phyloP scores from a whole-genome alignment of 306 rosid genomes.

The Sicyos baderoa region DNA sequence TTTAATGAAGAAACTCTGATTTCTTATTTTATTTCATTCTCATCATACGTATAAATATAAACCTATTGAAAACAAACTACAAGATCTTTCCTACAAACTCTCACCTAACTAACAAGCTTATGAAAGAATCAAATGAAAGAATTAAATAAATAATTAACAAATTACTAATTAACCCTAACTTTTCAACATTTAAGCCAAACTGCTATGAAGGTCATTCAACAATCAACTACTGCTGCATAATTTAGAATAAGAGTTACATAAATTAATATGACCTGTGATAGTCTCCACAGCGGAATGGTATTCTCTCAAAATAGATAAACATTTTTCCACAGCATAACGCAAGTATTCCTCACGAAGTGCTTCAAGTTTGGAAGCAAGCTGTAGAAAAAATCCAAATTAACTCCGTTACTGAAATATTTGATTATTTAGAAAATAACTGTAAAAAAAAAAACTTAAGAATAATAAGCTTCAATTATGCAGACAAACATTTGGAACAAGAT shows the following conservation, averaged over 20 bases:
- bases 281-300: constrained; percentile 77
- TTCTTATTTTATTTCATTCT: too few relatives aligned
- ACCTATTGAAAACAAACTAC: too few relatives aligned
- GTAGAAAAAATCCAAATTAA: constrained; percentile 27
- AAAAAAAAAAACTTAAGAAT: background rate
- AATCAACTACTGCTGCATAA: constrained; percentile 15
- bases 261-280: constrained; percentile 62
- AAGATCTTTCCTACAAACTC: too few relatives aligned
- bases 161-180: too few relatives aligned
- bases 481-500: constrained; percentile 89
- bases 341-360: constrained; percentile 89
- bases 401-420: background rate
- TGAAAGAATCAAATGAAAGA: too few relatives aligned
- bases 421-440: background rate
- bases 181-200: constrained; percentile 9
- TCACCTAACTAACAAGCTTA: too few relatives aligned
- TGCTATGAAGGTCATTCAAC: constrained; percentile 4
- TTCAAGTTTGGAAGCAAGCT: constrained; percentile 89
- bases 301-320: constrained; percentile 61
- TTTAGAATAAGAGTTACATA: constrained; percentile 18
- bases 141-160: too few relatives aligned
- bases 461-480: constrained; percentile 2
- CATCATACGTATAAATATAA: too few relatives aligned
- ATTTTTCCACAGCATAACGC: constrained; percentile 79
- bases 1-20: too few relatives aligned